Percentiles rank a stretch among this genome's conserved stretches.
Evolutionary conservation across 2,329 filamentous ascomycete species (phyloP).

Genomic region (Cordyceps farinosa): DNA sequence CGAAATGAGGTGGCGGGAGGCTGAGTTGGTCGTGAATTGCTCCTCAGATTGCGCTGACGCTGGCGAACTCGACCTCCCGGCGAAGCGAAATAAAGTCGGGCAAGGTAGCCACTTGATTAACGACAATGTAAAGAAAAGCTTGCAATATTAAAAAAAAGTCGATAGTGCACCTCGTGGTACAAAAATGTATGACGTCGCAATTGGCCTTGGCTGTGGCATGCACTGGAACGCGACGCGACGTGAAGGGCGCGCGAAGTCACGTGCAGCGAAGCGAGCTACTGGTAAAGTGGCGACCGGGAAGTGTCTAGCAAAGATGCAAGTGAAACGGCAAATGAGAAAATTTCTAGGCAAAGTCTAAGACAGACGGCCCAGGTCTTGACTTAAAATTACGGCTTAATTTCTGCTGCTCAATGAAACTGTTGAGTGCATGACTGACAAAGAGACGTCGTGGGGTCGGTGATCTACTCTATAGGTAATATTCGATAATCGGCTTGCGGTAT

Average conservation of each 20-base stretch:
- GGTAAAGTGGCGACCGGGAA: too few species aligned
- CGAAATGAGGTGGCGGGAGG: not conserved
- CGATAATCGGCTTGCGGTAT: not conserved
- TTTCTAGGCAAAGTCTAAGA: too few species aligned
- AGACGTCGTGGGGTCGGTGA: too few species aligned
- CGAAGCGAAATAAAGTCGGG: not conserved
- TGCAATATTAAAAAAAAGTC: not conserved
- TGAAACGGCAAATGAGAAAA: too few species aligned
- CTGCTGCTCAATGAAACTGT: too few species aligned
- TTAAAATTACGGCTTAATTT: too few species aligned
- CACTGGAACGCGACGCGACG: slow-evolving; percentile 9
- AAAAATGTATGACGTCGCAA: slow-evolving; percentile 11
- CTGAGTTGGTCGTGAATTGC: slow-evolving; percentile 4
- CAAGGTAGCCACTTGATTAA: not conserved
- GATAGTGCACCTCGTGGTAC: not conserved
- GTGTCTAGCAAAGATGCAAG: too few species aligned
- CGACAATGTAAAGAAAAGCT: not conserved
- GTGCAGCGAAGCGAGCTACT: not conserved
- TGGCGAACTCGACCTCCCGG: not conserved
- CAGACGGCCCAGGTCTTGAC: too few species aligned
- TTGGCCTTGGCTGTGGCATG: not conserved
- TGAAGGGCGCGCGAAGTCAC: slow-evolving; percentile 5
- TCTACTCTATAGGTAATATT: too few species aligned
- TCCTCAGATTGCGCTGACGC: slow-evolving; percentile 1
- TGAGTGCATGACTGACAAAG: too few species aligned